Conservation (phyloP, 2,329 filamentous ascomycete genomes). For the Pseudocercospora pini-densiflorae region DNA sequence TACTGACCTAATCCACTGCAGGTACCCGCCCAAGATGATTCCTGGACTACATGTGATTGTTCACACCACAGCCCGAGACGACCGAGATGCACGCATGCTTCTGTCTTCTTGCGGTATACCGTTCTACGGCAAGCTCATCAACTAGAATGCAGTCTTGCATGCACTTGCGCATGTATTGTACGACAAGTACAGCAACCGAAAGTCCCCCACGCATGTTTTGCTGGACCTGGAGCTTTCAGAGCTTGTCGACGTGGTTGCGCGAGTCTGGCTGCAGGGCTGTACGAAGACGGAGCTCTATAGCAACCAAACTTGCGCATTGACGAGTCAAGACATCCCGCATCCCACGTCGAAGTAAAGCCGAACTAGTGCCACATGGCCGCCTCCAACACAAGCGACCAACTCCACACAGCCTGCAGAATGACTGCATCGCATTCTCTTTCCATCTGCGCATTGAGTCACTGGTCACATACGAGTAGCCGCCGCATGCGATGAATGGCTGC, state of each 20-base stretch:
- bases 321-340: conserved; percentile 4
- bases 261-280: conserved; percentile 2
- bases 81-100: conserved; percentile 81
- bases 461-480: neutral
- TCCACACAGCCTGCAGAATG: conserved; percentile 1
- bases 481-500: conserved; percentile 5
- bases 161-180: conserved; percentile 11
- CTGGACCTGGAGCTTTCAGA: conserved; percentile 5
- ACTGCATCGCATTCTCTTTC: neutral
- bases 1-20: conserved; percentile 44
- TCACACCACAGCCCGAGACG: conserved; percentile 81
- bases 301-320: conserved; percentile 1
- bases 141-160: conserved; percentile 43
- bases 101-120: conserved; percentile 74
- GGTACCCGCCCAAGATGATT: conserved; percentile 74
- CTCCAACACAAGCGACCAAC: neutral
- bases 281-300: neutral
- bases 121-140: conserved; percentile 75
- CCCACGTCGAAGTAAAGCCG: conserved; percentile 8
- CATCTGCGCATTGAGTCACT: neutral
- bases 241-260: conserved; percentile 8
- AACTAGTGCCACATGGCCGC: neutral
- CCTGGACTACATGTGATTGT: conserved; percentile 83
- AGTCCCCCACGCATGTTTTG: neutral
- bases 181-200: neutral